phyloP scores from a whole-genome alignment of 805 yeast species.

The Saturnispora sekii region DNA sequence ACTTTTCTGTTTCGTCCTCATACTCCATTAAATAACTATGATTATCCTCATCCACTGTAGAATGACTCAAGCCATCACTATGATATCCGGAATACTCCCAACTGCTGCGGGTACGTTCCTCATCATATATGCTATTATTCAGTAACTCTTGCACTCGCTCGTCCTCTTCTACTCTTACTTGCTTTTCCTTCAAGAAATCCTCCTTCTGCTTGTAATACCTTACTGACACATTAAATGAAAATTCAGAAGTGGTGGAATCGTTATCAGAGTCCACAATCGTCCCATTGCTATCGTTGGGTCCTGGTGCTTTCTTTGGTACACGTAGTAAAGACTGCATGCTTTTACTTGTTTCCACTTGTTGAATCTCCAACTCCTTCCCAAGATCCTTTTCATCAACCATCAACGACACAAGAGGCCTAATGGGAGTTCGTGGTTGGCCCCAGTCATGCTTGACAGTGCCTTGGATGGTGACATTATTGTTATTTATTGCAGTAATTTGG shows the following conservation, averaged over 20 bases:
- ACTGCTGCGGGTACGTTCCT: background rate
- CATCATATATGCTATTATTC: conserved; percentile 4
- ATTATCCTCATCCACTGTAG: conserved; percentile 15
- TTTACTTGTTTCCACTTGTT: no score
- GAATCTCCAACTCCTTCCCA: no score
- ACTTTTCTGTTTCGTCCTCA: conserved; percentile 30
- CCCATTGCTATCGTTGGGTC: background rate
- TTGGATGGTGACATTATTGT: conserved; percentile 18
- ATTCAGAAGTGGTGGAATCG: background rate
- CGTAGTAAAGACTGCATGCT: no score
- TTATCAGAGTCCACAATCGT: background rate
- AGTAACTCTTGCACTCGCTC: conserved; percentile 9
- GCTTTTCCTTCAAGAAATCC: background rate
- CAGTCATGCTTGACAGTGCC: conserved; percentile 27
- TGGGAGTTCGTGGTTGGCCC: conserved; percentile 7
- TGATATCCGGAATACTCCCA: conserved; percentile 5
- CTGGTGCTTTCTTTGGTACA: no score
- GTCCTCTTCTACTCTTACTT: background rate
- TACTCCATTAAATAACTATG: conserved; percentile 10
- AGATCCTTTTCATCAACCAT: no score
- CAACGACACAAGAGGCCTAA: no score
- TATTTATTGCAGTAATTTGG: background rate
- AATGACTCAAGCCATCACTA: conserved; percentile 7
- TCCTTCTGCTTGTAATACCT: conserved; percentile 6
- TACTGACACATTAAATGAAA: conserved; percentile 6